Evolutionary conservation across 2,329 filamentous ascomycete genomes (phyloP).

Genomic region (Diplodia sapinea): DNA sequence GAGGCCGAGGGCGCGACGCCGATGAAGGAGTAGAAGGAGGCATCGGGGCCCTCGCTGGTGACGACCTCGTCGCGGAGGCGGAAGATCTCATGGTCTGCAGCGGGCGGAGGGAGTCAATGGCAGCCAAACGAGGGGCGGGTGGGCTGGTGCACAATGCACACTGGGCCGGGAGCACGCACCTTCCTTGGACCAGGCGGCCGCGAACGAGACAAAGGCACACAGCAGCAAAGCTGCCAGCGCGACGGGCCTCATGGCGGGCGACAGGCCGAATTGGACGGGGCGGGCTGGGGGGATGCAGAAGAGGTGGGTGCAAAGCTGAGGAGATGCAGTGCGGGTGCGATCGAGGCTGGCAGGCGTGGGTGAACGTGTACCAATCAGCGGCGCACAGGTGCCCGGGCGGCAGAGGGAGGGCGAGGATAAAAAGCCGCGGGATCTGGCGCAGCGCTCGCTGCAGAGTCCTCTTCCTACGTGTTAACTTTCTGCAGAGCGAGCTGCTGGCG

Average conservation of each 20-base stretch:
- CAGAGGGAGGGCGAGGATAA: constrained; percentile 25
- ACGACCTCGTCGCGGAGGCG: constrained; percentile 87
- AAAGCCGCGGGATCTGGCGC: constrained; percentile 3
- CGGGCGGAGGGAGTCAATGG: background rate
- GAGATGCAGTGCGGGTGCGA: constrained; percentile 17
- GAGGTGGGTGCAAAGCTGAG: constrained; percentile 36
- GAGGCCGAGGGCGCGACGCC: constrained; percentile 74
- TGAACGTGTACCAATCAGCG: constrained; percentile 27
- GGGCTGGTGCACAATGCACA: constrained; percentile 2
- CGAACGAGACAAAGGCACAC: constrained; percentile 69
- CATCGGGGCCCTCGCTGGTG: constrained; percentile 73
- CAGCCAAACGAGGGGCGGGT: background rate
- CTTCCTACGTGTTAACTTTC: background rate
- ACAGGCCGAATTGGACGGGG: background rate
- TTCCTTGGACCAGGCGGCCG: constrained; percentile 84
- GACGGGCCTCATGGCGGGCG: constrained; percentile 70
- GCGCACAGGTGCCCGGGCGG: background rate
- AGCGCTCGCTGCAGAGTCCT: constrained; percentile 9
- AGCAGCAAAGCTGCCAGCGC: constrained; percentile 70
- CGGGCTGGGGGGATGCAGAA: constrained; percentile 31
- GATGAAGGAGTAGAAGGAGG: constrained; percentile 94
- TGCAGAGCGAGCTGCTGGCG: background rate
- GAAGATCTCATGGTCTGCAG: constrained; percentile 94
- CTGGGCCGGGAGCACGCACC: constrained; percentile 56
- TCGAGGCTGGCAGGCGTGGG: constrained; percentile 6